Evolutionary conservation across 495 filamentous ascomycete genomes (phyloP), one percentile per base, ranked within the genome.

Genomic region (Cudoniella acicularis): DNA sequence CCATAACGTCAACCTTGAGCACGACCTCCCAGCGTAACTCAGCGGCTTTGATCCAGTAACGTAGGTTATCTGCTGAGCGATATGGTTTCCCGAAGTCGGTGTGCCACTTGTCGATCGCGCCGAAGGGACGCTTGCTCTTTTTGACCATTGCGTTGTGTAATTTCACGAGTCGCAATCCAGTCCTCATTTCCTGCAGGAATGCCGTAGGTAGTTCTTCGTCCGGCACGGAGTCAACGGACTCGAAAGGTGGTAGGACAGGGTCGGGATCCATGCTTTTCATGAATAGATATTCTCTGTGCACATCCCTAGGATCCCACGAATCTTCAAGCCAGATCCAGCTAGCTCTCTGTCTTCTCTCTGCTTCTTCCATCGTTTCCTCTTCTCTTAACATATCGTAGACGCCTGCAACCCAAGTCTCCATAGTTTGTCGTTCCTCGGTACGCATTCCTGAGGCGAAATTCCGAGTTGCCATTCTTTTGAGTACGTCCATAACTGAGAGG

Each of bases 11-110:
- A 54, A 96, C 79, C 64, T 90, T 85, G 54, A 97, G 77, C 59
- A 89, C 83, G 18, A 90, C 82, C 73, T 98, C 95, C 90, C 92
- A 98, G 22, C 94, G 83, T 51, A 98, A 79, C 73, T 98, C 90
- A 4, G 92, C 90, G 18, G 95, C 95, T 73, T 98, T 98, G 69
- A 90, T 79, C 93, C 94, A 98, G 77, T 85, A 98, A 10, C 90
- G 82, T 36, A 98, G 80, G 67, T 98, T 98, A 52, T 98, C 95
- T 0, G 92, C 91, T 54, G 85, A 83, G 53, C 94, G 88, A 68
- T 98, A 98, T 0, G 95, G 95, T 72, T 98, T 98, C 36, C 83
- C 86, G 9, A 92, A 91, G 68, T 98, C 91, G 11, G 86, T 84
- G 66, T 98, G 94, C 69, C 87, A 96, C 0, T 77, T 78, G 30